phyloP scores from a whole-genome alignment of 2,329 filamentous ascomycete species.

The Epichloe bromicola region DNA sequence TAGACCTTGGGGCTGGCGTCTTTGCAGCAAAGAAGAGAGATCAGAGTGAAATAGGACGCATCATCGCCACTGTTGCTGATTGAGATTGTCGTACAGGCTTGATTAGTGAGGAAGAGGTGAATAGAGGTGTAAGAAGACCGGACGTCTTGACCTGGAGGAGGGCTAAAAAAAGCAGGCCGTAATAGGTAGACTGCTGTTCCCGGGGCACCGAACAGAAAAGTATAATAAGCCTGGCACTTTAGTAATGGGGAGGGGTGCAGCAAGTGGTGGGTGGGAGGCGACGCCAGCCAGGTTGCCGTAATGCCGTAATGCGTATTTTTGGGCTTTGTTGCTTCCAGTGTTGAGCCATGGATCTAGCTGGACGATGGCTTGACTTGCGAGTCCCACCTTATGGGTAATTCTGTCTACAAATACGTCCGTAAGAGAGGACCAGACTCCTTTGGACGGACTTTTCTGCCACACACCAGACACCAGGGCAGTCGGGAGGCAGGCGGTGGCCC shows the following conservation, averaged over 20 bases:
- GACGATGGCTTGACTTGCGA: background rate
- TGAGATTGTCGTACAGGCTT: constrained; percentile 4
- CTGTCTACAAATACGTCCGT: too few species aligned
- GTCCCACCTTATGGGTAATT: background rate
- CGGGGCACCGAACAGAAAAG: constrained; percentile 6
- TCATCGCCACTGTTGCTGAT: constrained; percentile 5
- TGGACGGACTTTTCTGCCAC: background rate
- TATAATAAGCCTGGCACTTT: constrained; percentile 1
- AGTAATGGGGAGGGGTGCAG: constrained; percentile 2
- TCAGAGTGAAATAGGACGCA: constrained; percentile 9
- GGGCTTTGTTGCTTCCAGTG: background rate
- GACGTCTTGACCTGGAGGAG: constrained; percentile 4
- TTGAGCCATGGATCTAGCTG: background rate
- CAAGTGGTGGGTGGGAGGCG: background rate
- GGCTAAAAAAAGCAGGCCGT: constrained; percentile 4
- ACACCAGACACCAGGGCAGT: background rate
- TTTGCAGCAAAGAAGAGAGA: constrained; percentile 6
- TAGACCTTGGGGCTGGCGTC: constrained; percentile 6
- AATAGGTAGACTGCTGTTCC: constrained; percentile 5
- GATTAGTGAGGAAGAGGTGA: constrained; percentile 1
- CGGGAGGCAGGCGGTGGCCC: background rate
- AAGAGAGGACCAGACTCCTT: background rate
- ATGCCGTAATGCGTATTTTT: background rate
- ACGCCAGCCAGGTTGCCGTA: background rate
- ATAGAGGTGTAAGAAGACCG: constrained; percentile 4